Percentiles rank a stretch among this genome's conserved stretches.
These are phyloP conservation scores for Mycosphaerella arachidis DNA, from an alignment of 2,329 filamentous ascomycete genomes.

Conservation along the genomic window DNA sequence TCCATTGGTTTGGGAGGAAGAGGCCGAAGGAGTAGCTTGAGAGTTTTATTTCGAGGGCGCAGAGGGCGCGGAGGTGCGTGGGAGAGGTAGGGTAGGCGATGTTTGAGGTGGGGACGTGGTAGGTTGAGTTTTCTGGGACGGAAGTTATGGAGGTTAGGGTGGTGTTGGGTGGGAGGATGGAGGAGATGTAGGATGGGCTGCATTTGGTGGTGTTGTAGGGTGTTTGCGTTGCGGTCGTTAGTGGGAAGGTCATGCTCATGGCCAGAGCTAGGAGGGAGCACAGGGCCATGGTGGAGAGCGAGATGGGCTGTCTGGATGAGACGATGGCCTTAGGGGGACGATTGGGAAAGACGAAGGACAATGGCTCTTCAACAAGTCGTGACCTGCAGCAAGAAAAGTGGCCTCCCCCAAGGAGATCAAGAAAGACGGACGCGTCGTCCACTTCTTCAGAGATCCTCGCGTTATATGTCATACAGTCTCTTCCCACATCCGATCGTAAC, in stretches of 20 bases:
- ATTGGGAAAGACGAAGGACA: neutral
- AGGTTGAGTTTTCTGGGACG: constrained; percentile 35
- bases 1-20: constrained; percentile 32
- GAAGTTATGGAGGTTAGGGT: constrained; percentile 35
- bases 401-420: neutral
- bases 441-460: neutral
- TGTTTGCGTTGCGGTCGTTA: neutral
- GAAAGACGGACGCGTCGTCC: neutral
- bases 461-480: neutral
- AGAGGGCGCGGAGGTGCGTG: constrained; percentile 29
- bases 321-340: neutral
- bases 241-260: neutral
- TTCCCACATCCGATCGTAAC: neutral
- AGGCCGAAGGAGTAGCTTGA: constrained; percentile 31
- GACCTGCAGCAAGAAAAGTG: no score
- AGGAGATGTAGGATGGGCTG: constrained; percentile 27
- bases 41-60: constrained; percentile 31
- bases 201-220: neutral
- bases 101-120: constrained; percentile 35
- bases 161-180: constrained; percentile 33
- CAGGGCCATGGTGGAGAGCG: neutral
- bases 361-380: no score
- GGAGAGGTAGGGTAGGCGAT: constrained; percentile 40
- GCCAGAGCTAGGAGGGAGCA: neutral
- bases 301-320: no score